phyloP scores from a whole-genome alignment of 805 yeast genomes.

The Yarrowia divulgata region DNA sequence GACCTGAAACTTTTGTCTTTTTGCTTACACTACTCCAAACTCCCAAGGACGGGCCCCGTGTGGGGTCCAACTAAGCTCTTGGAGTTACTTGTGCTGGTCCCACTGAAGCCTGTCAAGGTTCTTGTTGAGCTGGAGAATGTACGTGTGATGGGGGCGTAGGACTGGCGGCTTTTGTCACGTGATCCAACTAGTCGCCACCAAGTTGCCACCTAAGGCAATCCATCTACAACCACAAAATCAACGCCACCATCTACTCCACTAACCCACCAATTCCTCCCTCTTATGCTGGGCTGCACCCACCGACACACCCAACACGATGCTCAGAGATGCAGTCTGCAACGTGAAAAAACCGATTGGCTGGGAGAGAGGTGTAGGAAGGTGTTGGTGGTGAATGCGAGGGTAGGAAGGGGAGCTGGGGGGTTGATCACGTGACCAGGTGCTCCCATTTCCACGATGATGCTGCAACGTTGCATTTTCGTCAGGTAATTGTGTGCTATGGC shows the following conservation, averaged over 20 bases:
- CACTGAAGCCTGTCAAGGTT: background rate
- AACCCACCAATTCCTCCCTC: background rate
- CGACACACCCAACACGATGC: constrained; percentile 14
- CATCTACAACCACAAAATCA: too few species aligned
- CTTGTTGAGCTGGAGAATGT: constrained; percentile 14
- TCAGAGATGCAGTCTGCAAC: constrained; percentile 30
- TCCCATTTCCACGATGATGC: too few species aligned
- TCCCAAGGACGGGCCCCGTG: constrained; percentile 1
- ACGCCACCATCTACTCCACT: background rate
- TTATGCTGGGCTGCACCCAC: constrained; percentile 1
- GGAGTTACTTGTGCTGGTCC: background rate
- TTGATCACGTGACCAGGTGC: background rate
- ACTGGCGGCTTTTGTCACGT: background rate
- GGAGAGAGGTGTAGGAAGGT: background rate
- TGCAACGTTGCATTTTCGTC: background rate
- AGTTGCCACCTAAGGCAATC: too few species aligned
- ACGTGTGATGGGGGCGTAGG: background rate
- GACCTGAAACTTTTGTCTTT: constrained; percentile 9
- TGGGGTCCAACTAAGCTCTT: background rate
- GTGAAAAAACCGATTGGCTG: constrained; percentile 38
- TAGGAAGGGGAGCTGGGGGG: too few species aligned
- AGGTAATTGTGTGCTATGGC: background rate
- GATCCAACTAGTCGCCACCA: background rate
- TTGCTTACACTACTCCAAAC: background rate
- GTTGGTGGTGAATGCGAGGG: too few species aligned